Conservation (phyloP, 495 filamentous ascomycete genomes). For the Neurospora sublineolata region DNA sequence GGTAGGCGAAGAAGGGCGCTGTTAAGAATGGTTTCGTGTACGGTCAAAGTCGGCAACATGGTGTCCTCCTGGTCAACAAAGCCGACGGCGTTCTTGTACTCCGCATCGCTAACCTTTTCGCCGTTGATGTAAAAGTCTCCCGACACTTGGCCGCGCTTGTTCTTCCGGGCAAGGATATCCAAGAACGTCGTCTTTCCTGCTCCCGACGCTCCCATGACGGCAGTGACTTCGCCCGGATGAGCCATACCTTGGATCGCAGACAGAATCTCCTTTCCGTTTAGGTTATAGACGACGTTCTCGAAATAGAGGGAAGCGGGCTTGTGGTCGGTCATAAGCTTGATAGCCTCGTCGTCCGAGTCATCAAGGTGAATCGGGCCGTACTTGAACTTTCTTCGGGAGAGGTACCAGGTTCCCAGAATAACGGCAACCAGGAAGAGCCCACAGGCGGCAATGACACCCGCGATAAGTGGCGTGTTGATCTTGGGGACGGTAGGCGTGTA, state of each 20-base stretch:
- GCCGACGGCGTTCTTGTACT: slow-evolving; percentile 83
- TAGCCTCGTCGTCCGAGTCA: slow-evolving; percentile 80
- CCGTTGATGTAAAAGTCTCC: slow-evolving; percentile 93
- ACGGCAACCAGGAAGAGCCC: slow-evolving; percentile 78
- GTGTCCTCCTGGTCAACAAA: slow-evolving; percentile 98
- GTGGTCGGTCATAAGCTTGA: slow-evolving; percentile 78
- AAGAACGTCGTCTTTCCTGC: slow-evolving; percentile 96
- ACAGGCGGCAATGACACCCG: slow-evolving; percentile 80
- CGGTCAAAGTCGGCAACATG: slow-evolving; percentile 91
- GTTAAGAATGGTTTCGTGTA: slow-evolving; percentile 94
- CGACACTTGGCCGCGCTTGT: slow-evolving; percentile 70
- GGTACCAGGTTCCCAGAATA: slow-evolving; percentile 76
- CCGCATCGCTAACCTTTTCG: slow-evolving; percentile 71
- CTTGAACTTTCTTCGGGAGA: slow-evolving; percentile 61
- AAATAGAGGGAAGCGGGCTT: slow-evolving; percentile 84
- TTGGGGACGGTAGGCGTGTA: slow-evolving; percentile 80
- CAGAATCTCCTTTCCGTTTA: slow-evolving; percentile 83
- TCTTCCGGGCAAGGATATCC: slow-evolving; percentile 94
- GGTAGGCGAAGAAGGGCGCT: slow-evolving; percentile 86
- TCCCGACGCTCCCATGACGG: slow-evolving; percentile 96
- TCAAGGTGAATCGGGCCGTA: slow-evolving; percentile 72
- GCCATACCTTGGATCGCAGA: slow-evolving; percentile 70
- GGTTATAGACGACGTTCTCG: slow-evolving; percentile 71
- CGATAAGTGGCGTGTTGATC: slow-evolving; percentile 95
- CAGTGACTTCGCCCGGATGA: slow-evolving; percentile 80